These are phyloP conservation scores for Colletotrichum acutatum DNA, from an alignment of 2,329 filamentous ascomycete genomes.

Conservation along the genomic window DNA sequence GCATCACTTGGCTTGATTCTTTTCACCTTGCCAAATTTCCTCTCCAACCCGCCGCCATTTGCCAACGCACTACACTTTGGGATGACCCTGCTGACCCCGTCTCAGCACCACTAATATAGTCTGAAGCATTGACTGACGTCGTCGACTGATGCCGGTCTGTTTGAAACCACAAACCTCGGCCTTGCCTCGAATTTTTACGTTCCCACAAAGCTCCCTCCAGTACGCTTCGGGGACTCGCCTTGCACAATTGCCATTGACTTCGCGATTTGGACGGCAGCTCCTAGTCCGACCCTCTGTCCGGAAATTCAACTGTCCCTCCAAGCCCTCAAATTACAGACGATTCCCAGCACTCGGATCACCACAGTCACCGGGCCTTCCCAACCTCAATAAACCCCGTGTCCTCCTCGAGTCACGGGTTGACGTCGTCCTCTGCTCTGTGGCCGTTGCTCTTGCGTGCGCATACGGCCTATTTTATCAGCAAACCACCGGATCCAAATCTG, in stretches of 20 bases:
- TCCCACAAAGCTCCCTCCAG: slow-evolving; percentile 3
- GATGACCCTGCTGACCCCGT: slow-evolving; percentile 32
- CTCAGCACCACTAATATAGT: slow-evolving; percentile 12
- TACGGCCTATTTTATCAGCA: slow-evolving; percentile 26
- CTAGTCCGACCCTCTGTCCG: background rate
- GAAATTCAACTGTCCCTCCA: background rate
- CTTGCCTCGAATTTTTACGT: slow-evolving; percentile 21
- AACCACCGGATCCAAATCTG: background rate
- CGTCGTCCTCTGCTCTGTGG: slow-evolving; percentile 17
- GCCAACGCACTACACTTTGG: background rate
- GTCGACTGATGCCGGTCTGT: slow-evolving; percentile 33
- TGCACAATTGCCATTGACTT: background rate
- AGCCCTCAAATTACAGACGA: slow-evolving; percentile 7
- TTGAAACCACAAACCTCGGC: slow-evolving; percentile 31
- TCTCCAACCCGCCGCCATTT: background rate
- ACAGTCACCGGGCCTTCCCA: slow-evolving; percentile 2
- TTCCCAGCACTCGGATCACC: background rate
- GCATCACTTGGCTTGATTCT: background rate
- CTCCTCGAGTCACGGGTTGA: slow-evolving; percentile 34
- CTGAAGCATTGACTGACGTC: slow-evolving; percentile 11
- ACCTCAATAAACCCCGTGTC: background rate
- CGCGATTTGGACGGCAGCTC: slow-evolving; percentile 1
- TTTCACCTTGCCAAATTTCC: background rate
- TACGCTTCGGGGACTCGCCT: slow-evolving; percentile 3
- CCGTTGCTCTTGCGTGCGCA: slow-evolving; percentile 30